Evolutionary conservation across 345 rosid species (phyloP).

Genomic region (Populus nigra): DNA sequence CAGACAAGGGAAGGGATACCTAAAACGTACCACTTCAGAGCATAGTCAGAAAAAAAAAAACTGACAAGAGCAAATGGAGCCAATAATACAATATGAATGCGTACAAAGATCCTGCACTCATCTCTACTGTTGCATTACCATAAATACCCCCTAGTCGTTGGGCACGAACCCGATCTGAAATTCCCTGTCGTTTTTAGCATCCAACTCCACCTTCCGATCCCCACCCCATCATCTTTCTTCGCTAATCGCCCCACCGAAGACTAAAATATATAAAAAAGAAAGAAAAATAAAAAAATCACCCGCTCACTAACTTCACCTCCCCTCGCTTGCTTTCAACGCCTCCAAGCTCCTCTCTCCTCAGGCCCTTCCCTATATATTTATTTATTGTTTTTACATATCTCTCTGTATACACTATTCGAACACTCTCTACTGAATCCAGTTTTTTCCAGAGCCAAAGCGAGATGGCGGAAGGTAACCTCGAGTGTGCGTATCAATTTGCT

Average conservation of each 20-base stretch:
- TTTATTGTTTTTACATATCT: not conserved
- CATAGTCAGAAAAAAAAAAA: not conserved
- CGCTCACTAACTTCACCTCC: not conserved
- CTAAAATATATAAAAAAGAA: too few species aligned
- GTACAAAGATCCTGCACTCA: not conserved
- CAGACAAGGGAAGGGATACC: too few species aligned
- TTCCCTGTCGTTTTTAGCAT: not conserved
- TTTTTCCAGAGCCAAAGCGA: not conserved
- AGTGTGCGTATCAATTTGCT: not conserved
- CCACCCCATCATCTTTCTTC: not conserved
- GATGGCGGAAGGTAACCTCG: slow-evolving; percentile 29
- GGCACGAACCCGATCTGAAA: not conserved
- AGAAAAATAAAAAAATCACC: too few species aligned
- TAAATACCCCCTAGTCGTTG: too few species aligned
- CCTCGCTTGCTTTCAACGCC: not conserved
- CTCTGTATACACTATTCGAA: not conserved
- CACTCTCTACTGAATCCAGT: not conserved
- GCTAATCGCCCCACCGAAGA: not conserved
- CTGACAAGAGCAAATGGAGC: not conserved
- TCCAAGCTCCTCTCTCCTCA: slow-evolving; percentile 11
- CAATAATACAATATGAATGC: not conserved
- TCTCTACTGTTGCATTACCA: not conserved
- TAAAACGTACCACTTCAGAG: not conserved
- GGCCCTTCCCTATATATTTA: not conserved
- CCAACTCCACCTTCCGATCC: slow-evolving; percentile 16